These are phyloP conservation scores for Ogataea paradorogensis DNA, from an alignment of 805 yeast genomes.

Conservation along the genomic window DNA sequence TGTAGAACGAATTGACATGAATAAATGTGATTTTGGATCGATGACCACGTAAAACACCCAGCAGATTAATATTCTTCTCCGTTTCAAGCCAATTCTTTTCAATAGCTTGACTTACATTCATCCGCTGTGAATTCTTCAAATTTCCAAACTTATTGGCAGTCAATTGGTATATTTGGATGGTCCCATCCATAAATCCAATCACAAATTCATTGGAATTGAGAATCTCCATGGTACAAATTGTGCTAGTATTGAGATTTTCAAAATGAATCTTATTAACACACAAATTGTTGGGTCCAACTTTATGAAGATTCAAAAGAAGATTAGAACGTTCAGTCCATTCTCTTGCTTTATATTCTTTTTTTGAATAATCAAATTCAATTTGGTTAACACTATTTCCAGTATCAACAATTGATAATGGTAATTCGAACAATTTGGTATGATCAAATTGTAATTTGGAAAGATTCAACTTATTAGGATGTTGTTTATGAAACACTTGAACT, in stretches of 20 bases:
- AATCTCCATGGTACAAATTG: constrained; percentile 39
- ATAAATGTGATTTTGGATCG: constrained; percentile 43
- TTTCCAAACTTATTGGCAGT: constrained; percentile 12
- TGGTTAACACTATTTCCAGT: constrained; percentile 39
- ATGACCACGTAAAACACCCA: constrained; percentile 55
- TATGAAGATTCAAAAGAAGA: constrained; percentile 10
- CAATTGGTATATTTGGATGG: constrained; percentile 42
- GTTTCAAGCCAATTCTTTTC: constrained; percentile 1
- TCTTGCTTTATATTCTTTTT: constrained; percentile 51
- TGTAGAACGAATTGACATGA: constrained; percentile 48
- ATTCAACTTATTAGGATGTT: constrained; percentile 56
- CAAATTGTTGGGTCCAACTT: constrained; percentile 17
- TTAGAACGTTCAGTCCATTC: constrained; percentile 4
- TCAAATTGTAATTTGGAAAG: constrained; percentile 38
- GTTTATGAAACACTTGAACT: constrained; percentile 59
- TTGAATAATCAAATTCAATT: constrained; percentile 42
- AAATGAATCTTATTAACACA: constrained; percentile 39
- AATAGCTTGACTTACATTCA: constrained; percentile 5
- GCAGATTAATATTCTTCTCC: constrained; percentile 8
- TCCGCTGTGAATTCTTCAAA: constrained; percentile 45
- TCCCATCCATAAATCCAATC: constrained; percentile 56
- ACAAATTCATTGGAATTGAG: constrained; percentile 42
- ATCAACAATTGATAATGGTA: constrained; percentile 43
- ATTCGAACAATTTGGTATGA: constrained; percentile 27
- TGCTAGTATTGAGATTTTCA: constrained; percentile 40